Base-by-base conservation (phyloP, 1,139 yeast species). In the Williopsis jadinii region DNA sequence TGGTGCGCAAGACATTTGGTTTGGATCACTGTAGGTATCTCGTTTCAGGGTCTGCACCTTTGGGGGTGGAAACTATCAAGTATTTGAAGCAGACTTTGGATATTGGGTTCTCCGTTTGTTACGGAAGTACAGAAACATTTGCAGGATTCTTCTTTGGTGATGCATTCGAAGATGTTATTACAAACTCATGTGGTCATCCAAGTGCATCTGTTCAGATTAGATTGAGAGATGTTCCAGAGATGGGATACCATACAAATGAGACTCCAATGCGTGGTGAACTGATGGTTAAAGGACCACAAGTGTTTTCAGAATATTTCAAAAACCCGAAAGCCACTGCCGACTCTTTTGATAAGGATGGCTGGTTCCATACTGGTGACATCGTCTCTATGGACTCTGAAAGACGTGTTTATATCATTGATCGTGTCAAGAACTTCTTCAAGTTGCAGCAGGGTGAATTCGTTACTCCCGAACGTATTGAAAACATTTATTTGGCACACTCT, bases 361-460 rank as follows among this genome's bases (percentile, higher is more conserved):
- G 82, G 80, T 78, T 77, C 60, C 62, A 64, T 37, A 77, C 85
- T 29, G 85, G 85, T 39, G 85, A 80, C 56, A 71, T 80, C 48
- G 84, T 79, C n/a, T 61, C 65, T 42, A 58, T 78, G 40, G 70
- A 65, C 36, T 49, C 52, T 2, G 58, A 62, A 8, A 81, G 80
- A 28, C 66, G 77, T 41, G 58, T 79, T 24, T 67, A 53, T 49
- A 75, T 79, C 44, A 68, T 79, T 51, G 85, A 79, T 54, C 66
- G 85, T 45, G 83, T 78, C 38, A 80, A 80, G 65, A 79, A 78
- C 61, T 78, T 80, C 63, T 80, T 78, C 68, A 80, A 80, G 62
- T 68, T 79, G 50, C 71, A 84, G 3, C 85, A 80, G 60, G 85
- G 85, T 46, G 85, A 80, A 58, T 80, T 78, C 58, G 72, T 80